Conservation (phyloP, 2,329 filamentous ascomycete species). For the Colletotrichum caudatum region DNA sequence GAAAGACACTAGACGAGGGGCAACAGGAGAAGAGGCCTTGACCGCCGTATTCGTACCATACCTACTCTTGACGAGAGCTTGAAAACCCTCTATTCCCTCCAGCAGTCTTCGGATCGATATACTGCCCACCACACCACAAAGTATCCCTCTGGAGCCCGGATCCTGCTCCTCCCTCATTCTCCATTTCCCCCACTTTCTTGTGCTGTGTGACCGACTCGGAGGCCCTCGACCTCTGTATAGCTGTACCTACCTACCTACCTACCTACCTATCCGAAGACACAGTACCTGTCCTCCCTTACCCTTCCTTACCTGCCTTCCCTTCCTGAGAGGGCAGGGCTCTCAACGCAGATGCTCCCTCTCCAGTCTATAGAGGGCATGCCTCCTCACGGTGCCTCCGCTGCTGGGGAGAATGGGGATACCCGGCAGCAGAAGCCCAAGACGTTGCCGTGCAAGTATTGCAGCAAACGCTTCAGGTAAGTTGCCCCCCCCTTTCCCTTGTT, state of each 20-base stretch:
- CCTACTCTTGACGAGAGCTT: conserved; percentile 12
- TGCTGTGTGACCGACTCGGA: conserved; percentile 50
- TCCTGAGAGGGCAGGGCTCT: conserved; percentile 26
- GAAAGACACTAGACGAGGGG: conserved; percentile 22
- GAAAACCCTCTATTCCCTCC: conserved; percentile 18
- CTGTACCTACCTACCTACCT: conserved; percentile 26
- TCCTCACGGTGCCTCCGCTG: conserved; percentile 47
- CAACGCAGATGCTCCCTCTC: conserved; percentile 63
- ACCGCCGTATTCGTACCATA: conserved; percentile 5
- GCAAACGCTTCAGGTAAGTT: conserved; percentile 71
- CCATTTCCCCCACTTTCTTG: conserved; percentile 47
- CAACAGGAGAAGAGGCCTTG: conserved; percentile 15
- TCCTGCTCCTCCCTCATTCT: conserved; percentile 38
- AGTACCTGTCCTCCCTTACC: conserved; percentile 43
- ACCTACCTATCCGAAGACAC: conserved; percentile 38
- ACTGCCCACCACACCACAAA: conserved; percentile 39
- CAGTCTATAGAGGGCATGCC: conserved; percentile 64
- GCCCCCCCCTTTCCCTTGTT: conserved; percentile 24
- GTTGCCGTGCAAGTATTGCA: conserved; percentile 72
- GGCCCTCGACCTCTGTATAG: conserved; percentile 43
- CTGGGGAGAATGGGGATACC: conserved; percentile 63
- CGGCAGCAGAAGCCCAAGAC: conserved; percentile 72
- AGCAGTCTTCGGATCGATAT: conserved; percentile 28
- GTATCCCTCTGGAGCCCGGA: conserved; percentile 34
- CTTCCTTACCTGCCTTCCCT: conserved; percentile 11